phyloP scores from a whole-genome alignment of 2,329 filamentous ascomycete species.

The Hypocreales sp. region DNA sequence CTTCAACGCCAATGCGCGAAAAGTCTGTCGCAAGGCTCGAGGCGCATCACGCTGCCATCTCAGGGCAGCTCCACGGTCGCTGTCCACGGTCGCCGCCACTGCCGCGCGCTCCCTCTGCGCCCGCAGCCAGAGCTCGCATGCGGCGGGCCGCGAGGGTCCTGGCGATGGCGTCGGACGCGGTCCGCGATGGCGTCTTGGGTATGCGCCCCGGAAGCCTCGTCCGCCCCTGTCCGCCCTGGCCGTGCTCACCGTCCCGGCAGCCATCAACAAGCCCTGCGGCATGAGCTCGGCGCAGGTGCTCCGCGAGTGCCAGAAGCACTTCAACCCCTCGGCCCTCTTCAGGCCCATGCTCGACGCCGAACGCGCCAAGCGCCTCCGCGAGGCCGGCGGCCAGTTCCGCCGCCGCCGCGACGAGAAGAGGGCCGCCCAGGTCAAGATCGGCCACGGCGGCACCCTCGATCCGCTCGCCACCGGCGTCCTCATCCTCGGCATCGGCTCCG shows the following conservation, averaged over 20 bases:
- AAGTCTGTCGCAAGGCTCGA: too few species aligned
- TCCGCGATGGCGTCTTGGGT: conserved; percentile 45
- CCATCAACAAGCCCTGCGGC: conserved; percentile 82
- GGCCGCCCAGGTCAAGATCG: conserved; percentile 69
- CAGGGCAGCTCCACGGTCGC: too few species aligned
- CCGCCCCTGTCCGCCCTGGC: not conserved
- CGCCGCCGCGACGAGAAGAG: conserved; percentile 42
- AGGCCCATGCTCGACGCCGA: conserved; percentile 58
- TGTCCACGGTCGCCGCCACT: too few species aligned
- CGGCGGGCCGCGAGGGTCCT: conserved; percentile 14
- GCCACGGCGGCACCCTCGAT: conserved; percentile 90
- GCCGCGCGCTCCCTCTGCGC: not conserved
- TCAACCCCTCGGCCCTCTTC: conserved; percentile 71
- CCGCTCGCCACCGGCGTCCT: conserved; percentile 88
- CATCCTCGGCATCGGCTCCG: conserved; percentile 73
- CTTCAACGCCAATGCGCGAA: too few species aligned
- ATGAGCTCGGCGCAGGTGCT: conserved; percentile 83
- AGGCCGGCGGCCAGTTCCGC: conserved; percentile 42
- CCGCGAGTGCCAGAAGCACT: conserved; percentile 70
- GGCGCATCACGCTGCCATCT: too few species aligned
- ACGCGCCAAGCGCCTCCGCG: conserved; percentile 34
- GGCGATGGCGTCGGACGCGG: conserved; percentile 37
- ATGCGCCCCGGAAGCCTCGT: conserved; percentile 11
- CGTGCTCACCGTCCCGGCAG: conserved; percentile 27
- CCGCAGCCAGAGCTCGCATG: conserved; percentile 13